These are phyloP conservation scores for Aspergillus nanangensis DNA, from an alignment of 495 filamentous ascomycete genomes.

Conservation along the genomic window DNA sequence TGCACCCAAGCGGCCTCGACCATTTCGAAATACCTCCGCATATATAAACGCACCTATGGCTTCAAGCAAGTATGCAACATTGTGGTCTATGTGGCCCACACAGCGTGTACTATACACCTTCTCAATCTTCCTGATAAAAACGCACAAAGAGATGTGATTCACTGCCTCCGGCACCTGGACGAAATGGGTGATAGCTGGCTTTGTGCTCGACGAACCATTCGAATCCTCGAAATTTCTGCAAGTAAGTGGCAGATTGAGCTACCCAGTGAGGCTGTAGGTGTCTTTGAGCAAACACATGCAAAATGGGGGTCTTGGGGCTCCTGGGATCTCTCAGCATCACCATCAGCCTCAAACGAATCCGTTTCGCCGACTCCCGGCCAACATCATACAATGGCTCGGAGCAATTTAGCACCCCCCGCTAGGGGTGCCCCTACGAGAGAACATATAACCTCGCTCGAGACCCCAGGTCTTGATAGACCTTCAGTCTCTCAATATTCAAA, in stretches of 20 bases:
- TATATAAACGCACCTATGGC: slow-evolving; percentile 90
- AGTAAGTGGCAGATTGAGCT: slow-evolving; percentile 83
- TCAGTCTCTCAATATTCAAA: slow-evolving; percentile 17
- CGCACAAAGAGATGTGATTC: slow-evolving; percentile 79
- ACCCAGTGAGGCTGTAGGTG: slow-evolving; percentile 72
- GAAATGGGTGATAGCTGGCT: slow-evolving; percentile 96
- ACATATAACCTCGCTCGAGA: slow-evolving; percentile 8
- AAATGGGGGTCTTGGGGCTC: slow-evolving; percentile 51
- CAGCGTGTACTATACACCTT: slow-evolving; percentile 89
- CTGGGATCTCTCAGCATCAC: slow-evolving; percentile 37
- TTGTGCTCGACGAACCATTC: slow-evolving; percentile 78
- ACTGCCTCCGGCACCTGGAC: slow-evolving; percentile 88
- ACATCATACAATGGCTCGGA: slow-evolving; percentile 12
- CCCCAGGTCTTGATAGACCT: slow-evolving; percentile 6
- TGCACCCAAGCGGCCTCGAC: slow-evolving; percentile 83
- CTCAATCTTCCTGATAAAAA: slow-evolving; percentile 90
- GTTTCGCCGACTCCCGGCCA: slow-evolving; percentile 12
- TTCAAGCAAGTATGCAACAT: slow-evolving; percentile 93
- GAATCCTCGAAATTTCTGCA: slow-evolving; percentile 80
- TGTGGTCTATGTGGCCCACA: slow-evolving; percentile 90
- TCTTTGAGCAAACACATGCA: slow-evolving; percentile 61
- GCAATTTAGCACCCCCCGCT: slow-evolving; percentile 14
- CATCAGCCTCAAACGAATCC: slow-evolving; percentile 29
- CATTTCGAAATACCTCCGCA: slow-evolving; percentile 85
- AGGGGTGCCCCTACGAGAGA: slow-evolving; percentile 7